Base-by-base conservation (phyloP, 305 asterid species). In the Plantago lanceolata region DNA sequence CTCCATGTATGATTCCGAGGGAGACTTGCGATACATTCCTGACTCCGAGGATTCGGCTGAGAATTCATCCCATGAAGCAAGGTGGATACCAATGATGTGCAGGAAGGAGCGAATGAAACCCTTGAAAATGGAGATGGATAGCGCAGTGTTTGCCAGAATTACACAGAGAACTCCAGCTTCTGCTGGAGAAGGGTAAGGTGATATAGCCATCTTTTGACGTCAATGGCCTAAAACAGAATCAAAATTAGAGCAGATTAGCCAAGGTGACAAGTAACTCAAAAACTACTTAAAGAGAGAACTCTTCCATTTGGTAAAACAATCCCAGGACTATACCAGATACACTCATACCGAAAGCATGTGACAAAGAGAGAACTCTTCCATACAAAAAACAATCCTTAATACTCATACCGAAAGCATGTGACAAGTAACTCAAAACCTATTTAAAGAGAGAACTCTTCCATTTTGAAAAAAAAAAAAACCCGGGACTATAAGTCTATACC, bases 121-220 rank as follows among this genome's bases (percentile, higher is more conserved):
- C 78, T 93, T 93, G 70, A 90, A 65, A 52, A 83, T 83, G 52
- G 95, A 84, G 68, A 93, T 86, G 63, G 95, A 93, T 20, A 85
- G 90, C 33, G 90, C 99, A 1, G 97, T 84, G 81, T 93, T 87
- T 8, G 87, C 92, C 33, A 93, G 77, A 45, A 93, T 84, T 33
- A 87, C 80, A 48, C 94, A 93, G 58, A 93, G 86, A n/a, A 87
- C 89, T 47, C 97, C 99, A 0, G 87, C 97, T 19, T 93, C 97
- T 0, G 94, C 85, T 64, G 97, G 96, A 63, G 82, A 69, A 9
- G 88, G 82, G 65, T 93, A 93, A 26, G 97, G 82, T 5, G 95
- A 85, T 15, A 90, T 88, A 29, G 95, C 96, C 97, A 88, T 90
- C 47, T 31, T 56, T 61, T 45, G 59, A 40, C 48, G 43, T 20